Conservation (phyloP, 148 eudicot species). For the Chenopodium album region DNA sequence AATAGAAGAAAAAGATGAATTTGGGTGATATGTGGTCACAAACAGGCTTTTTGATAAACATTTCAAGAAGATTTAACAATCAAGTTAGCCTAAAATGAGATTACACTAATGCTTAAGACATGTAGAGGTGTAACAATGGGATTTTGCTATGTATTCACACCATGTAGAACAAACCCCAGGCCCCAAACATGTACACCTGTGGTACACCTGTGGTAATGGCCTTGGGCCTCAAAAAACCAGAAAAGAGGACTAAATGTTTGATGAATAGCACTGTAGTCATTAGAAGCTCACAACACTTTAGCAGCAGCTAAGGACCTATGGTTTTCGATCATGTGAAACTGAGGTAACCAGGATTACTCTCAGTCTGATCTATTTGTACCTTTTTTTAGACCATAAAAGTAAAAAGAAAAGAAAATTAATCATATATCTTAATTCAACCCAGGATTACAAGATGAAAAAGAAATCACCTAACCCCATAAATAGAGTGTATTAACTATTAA, state of each 20-base stretch:
- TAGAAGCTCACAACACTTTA: not conserved
- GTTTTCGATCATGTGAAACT: not conserved
- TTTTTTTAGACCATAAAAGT: not conserved
- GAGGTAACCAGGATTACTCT: too few species aligned
- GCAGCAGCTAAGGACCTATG: too few species aligned
- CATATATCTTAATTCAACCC: not conserved
- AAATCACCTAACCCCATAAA: conserved; percentile 1
- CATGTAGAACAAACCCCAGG: not conserved
- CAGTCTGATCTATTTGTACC: conserved; percentile 11
- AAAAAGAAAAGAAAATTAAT: not conserved
- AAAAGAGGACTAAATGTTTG: not conserved
- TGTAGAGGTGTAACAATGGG: not conserved
- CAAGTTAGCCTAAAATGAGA: too few species aligned
- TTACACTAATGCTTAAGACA: not conserved
- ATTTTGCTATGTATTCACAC: not conserved
- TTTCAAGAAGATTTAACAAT: too few species aligned
- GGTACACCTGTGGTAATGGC: not conserved
- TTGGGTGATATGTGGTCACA: too few species aligned
- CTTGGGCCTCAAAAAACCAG: not conserved
- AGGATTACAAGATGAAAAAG: conserved; percentile 2
- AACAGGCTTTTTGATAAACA: too few species aligned
- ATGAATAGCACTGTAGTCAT: not conserved
- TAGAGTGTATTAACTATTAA: conserved; percentile 13
- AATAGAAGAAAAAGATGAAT: too few species aligned
- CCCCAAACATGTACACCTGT: not conserved